Conservation (phyloP, 768 basidiomycete genomes). For the Hebeloma cylindrosporum region DNA sequence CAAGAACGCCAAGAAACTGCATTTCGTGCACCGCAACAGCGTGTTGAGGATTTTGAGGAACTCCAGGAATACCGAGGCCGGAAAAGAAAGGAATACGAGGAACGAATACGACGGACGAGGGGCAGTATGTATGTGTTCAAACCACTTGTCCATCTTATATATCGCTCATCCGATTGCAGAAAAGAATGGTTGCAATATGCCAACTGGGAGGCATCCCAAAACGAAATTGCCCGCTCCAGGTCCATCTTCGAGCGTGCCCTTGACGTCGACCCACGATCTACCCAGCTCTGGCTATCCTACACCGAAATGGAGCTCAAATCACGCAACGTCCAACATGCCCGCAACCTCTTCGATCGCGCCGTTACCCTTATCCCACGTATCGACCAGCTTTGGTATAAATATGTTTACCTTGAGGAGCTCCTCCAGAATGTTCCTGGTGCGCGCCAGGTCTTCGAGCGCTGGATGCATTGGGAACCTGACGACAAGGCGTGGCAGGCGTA, state of each 20-base stretch:
- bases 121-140: slow-evolving; percentile 68
- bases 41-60: slow-evolving; percentile 94
- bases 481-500: slow-evolving; percentile 99
- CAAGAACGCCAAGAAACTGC: slow-evolving; percentile 96
- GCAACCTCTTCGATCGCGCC: slow-evolving; percentile 95
- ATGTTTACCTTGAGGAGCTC: slow-evolving; percentile 97
- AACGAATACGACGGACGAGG: slow-evolving; percentile 76
- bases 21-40: slow-evolving; percentile 90
- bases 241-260: slow-evolving; percentile 97
- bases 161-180: slow-evolving; percentile 34
- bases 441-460: slow-evolving; percentile 96
- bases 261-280: slow-evolving; percentile 90
- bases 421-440: slow-evolving; percentile 95
- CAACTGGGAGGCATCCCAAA: slow-evolving; percentile 86
- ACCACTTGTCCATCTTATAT: background rate
- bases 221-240: slow-evolving; percentile 91
- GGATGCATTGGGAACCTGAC: slow-evolving; percentile 99
- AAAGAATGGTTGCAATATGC: slow-evolving; percentile 85
- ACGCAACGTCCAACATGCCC: slow-evolving; percentile 94
- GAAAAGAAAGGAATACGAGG: slow-evolving; percentile 88
- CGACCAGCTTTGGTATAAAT: slow-evolving; percentile 99
- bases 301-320: slow-evolving; percentile 98
- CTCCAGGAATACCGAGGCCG: slow-evolving; percentile 76
- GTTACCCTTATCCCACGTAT: slow-evolving; percentile 95
- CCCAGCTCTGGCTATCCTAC: slow-evolving; percentile 92